phyloP scores from a whole-genome alignment of 257 asterid genomes.

The Ajuga chamaepitys region DNA sequence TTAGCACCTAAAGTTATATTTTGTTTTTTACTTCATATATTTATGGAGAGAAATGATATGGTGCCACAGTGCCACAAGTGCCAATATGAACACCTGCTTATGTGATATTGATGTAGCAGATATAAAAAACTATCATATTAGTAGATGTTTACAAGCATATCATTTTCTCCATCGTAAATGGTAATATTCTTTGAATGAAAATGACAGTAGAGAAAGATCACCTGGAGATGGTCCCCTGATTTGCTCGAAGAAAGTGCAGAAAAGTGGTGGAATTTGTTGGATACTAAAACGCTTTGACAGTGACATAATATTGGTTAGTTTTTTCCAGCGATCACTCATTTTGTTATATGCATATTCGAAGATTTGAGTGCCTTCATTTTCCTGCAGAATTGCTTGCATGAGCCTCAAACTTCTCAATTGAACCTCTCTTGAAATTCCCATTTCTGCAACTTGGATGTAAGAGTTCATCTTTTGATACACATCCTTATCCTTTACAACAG shows the following conservation, averaged over 20 bases:
- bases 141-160: no score
- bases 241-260: conserved; percentile 44
- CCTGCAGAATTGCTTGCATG: conserved; percentile 27
- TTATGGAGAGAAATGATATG: no score
- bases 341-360: conserved; percentile 35
- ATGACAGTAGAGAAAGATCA: conserved; percentile 7
- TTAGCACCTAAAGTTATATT: no score
- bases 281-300: conserved; percentile 37
- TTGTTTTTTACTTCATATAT: no score
- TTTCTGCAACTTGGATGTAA: conserved; percentile 25
- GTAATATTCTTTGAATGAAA: no score
- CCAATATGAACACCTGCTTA: no score
- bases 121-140: no score
- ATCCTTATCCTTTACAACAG: conserved; percentile 42
- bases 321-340: conserved; percentile 57
- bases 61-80: no score
- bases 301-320: conserved; percentile 30
- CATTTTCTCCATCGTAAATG: no score
- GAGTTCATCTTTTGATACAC: conserved; percentile 33
- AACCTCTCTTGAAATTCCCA: conserved; percentile 51
- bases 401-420: conserved; percentile 63
- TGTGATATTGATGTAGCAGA: no score
- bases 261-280: conserved; percentile 44
- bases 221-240: conserved; percentile 82
- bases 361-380: conserved; percentile 23